Conservation (phyloP, 225 moss, liverwort and hornwort species). For the Thuidium tamariscinum region DNA sequence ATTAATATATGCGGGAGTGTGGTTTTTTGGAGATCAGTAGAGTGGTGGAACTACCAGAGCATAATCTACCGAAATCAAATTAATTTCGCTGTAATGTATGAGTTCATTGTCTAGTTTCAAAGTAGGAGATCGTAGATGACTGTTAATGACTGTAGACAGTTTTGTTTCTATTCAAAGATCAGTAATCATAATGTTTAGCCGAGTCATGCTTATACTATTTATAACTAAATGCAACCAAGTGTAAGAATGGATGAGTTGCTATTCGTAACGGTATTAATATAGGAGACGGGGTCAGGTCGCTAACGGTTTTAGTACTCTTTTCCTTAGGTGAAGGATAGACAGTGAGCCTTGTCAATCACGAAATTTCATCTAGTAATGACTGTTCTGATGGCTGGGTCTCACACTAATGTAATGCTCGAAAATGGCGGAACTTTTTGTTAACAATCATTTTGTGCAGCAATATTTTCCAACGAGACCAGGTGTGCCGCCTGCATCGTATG, state of each 20-base stretch:
- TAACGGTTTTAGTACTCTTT: no score
- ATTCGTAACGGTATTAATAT: no score
- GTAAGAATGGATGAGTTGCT: not conserved
- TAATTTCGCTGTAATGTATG: not conserved
- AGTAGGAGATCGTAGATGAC: no score
- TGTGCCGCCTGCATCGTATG: conserved; percentile 22
- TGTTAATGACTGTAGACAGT: no score
- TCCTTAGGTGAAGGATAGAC: not conserved
- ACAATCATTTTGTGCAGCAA: conserved; percentile 25
- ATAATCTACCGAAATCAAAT: not conserved
- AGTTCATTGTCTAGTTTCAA: not conserved
- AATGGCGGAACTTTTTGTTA: not conserved
- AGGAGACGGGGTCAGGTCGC: not conserved
- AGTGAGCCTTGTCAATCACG: not conserved
- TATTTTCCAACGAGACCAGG: conserved; percentile 41
- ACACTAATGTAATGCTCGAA: not conserved
- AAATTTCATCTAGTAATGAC: not conserved
- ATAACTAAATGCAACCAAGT: not conserved
- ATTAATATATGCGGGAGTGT: not conserved
- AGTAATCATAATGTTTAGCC: not conserved
- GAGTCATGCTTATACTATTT: not conserved
- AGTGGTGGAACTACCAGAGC: not conserved
- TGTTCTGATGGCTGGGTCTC: not conserved
- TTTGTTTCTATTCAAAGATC: not conserved
- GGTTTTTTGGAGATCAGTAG: no score